Percentiles rank a stretch among this genome's conserved stretches.
Conservation (phyloP, 495 filamentous ascomycete genomes). For the Penicillium steckii region DNA sequence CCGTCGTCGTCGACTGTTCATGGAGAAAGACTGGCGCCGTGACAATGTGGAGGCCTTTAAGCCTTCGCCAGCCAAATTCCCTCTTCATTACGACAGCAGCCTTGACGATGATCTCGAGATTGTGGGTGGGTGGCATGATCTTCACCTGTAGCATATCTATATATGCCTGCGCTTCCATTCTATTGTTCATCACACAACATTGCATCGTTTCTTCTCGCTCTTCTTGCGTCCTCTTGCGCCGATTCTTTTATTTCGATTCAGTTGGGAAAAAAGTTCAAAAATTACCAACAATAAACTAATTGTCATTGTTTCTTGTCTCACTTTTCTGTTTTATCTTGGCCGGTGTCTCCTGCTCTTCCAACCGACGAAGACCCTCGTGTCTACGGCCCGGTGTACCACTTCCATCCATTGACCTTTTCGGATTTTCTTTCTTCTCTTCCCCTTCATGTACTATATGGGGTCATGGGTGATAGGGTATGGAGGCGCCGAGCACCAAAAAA, state of each 20-base stretch:
- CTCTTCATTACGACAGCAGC: slow-evolving; percentile 46
- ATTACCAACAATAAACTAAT: slow-evolving; percentile 31
- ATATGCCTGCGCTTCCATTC: slow-evolving; percentile 1
- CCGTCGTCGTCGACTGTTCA: slow-evolving; percentile 38
- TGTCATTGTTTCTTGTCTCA: slow-evolving; percentile 10
- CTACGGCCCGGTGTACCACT: neutral
- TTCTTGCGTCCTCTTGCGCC: slow-evolving; percentile 11
- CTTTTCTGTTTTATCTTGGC: slow-evolving; percentile 22
- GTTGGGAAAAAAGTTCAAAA: slow-evolving; percentile 32
- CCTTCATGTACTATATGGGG: slow-evolving; percentile 26
- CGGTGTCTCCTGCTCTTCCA: slow-evolving; percentile 17
- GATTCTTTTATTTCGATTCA: slow-evolving; percentile 21
- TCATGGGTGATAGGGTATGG: slow-evolving; percentile 16
- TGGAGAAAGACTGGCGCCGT: slow-evolving; percentile 67
- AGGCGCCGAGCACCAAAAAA: slow-evolving; percentile 26
- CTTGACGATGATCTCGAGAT: slow-evolving; percentile 78
- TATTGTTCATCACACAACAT: slow-evolving; percentile 1
- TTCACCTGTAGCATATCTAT: slow-evolving; percentile 41
- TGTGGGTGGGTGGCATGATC: slow-evolving; percentile 84
- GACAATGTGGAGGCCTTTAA: slow-evolving; percentile 38
- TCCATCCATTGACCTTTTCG: slow-evolving; percentile 7
- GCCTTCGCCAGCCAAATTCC: slow-evolving; percentile 22
- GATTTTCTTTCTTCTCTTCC: slow-evolving; percentile 17
- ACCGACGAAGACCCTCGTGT: neutral
- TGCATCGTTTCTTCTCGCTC: slow-evolving; percentile 6